Conservation (phyloP, 257 asterid species). For the Jacaranda copaia region DNA sequence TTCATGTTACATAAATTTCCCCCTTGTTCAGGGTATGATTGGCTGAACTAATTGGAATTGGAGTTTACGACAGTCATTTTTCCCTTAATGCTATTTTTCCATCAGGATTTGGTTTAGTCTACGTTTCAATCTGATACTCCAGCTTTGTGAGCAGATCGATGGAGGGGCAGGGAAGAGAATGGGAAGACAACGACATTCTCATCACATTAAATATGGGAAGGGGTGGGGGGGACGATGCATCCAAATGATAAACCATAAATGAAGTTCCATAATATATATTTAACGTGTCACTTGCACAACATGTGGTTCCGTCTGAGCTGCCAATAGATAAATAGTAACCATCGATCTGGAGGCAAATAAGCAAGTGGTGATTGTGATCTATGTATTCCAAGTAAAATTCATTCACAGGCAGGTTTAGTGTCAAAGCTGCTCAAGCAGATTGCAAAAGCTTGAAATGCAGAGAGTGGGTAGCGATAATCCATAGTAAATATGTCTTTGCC, state of each 20-base stretch:
- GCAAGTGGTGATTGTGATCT: conserved; percentile 37
- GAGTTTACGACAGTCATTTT: no score
- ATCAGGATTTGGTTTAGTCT: no score
- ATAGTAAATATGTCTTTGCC: conserved; percentile 94
- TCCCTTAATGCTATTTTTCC: no score
- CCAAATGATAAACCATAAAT: conserved; percentile 23
- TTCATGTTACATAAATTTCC: neutral
- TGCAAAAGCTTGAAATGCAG: conserved; percentile 96
- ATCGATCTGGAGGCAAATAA: conserved; percentile 10
- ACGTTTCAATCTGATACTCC: neutral
- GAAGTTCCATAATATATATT: conserved; percentile 15
- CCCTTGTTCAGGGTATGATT: neutral
- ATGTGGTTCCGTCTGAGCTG: conserved; percentile 29
- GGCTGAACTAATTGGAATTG: no score
- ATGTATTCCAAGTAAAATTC: conserved; percentile 40
- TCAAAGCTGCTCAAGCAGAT: conserved; percentile 98
- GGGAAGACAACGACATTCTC: neutral
- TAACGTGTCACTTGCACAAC: conserved; percentile 24
- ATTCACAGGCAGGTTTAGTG: conserved; percentile 94
- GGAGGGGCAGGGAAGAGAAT: neutral
- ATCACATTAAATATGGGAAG: neutral
- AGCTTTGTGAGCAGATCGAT: neutral
- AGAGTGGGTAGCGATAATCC: conserved; percentile 90
- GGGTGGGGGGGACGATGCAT: neutral
- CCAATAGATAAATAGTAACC: conserved; percentile 10